phyloP scores from a whole-genome alignment of 139 green algal species.

The Chlamydomonas schloesseri region DNA sequence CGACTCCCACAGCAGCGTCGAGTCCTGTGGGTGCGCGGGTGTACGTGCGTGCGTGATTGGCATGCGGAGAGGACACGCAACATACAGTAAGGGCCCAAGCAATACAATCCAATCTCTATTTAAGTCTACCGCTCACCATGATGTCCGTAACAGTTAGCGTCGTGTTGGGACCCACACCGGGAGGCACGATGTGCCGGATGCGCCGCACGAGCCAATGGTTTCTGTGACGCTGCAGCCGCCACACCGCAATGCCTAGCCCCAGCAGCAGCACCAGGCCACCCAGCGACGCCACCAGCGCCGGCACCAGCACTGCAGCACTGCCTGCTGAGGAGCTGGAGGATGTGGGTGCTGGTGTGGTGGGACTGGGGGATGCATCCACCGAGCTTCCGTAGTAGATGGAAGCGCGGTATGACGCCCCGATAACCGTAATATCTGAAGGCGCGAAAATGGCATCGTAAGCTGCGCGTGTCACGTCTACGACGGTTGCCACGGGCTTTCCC shows the following conservation, averaged over 20 bases:
- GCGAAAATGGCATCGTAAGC: not conserved
- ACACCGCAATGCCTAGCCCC: not conserved
- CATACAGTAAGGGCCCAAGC: too few species aligned
- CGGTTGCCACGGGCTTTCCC: not conserved
- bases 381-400: not conserved
- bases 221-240: not conserved
- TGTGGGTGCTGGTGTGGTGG: too few species aligned
- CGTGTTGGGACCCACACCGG: constrained; percentile 17
- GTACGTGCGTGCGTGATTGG: too few species aligned
- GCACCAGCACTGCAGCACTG: not conserved
- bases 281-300: not conserved
- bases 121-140: not conserved
- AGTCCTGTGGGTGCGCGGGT: constrained; percentile 21
- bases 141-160: constrained; percentile 51
- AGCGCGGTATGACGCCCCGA: not conserved
- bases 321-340: not conserved
- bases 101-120: too few species aligned
- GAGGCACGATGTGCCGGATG: not conserved
- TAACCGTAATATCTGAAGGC: too few species aligned
- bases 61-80: too few species aligned
- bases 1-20: constrained; percentile 12
- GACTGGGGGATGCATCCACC: too few species aligned
- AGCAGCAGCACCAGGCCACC: not conserved
- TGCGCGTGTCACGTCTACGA: too few species aligned
- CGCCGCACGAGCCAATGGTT: not conserved